These are phyloP conservation scores for Ophiocordyceps sinensis DNA, from an alignment of 2,329 filamentous ascomycete species.

Conservation along the genomic window DNA sequence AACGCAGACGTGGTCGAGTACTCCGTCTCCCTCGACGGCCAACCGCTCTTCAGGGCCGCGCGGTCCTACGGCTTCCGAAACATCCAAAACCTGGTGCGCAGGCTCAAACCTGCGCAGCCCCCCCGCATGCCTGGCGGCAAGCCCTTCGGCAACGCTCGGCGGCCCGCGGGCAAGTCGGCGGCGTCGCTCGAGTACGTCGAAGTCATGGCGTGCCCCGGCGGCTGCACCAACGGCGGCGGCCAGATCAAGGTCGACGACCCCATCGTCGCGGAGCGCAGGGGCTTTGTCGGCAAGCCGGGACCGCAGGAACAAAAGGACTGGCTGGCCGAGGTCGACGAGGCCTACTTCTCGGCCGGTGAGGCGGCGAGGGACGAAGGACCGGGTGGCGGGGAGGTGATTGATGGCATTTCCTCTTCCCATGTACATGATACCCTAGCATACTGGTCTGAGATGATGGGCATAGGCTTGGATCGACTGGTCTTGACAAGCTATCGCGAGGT, in stretches of 20 bases:
- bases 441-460: slow-evolving; percentile 61
- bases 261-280: slow-evolving; percentile 35
- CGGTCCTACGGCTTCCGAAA: slow-evolving; percentile 97
- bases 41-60: slow-evolving; percentile 61
- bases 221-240: slow-evolving; percentile 93
- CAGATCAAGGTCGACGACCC: slow-evolving; percentile 87
- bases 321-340: slow-evolving; percentile 71
- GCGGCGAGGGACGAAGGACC: slow-evolving; percentile 16
- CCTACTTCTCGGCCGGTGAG: slow-evolving; percentile 65
- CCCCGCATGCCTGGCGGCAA: slow-evolving; percentile 70
- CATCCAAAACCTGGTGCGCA: slow-evolving; percentile 93
- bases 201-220: slow-evolving; percentile 98
- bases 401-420: slow-evolving; percentile 50
- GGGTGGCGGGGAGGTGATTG: slow-evolving; percentile 28
- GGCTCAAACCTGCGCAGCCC: slow-evolving; percentile 64
- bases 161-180: slow-evolving; percentile 30
- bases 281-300: slow-evolving; percentile 41
- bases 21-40: slow-evolving; percentile 42
- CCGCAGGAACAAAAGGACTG: slow-evolving; percentile 76
- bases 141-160: slow-evolving; percentile 40
- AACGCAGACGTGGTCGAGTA: slow-evolving; percentile 91
- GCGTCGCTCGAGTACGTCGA: slow-evolving; percentile 64
- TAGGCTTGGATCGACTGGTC: slow-evolving; percentile 56
- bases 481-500: slow-evolving; percentile 87
- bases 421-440: slow-evolving; percentile 57